Conservation (phyloP, 345 rosid genomes). For the Bruguiera parviflora region DNA sequence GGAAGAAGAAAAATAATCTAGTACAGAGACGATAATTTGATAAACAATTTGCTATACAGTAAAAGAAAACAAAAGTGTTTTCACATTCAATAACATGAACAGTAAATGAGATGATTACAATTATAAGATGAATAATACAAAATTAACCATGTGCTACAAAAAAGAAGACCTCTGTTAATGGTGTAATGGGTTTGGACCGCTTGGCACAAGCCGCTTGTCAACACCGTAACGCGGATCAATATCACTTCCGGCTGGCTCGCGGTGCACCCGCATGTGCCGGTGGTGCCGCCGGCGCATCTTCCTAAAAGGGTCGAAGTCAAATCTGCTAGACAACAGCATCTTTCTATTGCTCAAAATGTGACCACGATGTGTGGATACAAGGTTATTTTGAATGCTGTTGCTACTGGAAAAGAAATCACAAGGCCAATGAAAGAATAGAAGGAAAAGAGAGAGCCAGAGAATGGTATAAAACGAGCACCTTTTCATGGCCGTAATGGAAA, state of each 20-base stretch:
- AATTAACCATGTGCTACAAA: neutral
- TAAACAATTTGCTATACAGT: no score
- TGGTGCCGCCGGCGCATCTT: constrained; percentile 6
- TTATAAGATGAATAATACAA: constrained; percentile 19
- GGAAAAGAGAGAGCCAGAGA: constrained; percentile 26
- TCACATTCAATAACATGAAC: neutral
- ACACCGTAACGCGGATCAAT: constrained; percentile 54
- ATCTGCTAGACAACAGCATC: constrained; percentile 36
- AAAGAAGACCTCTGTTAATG: constrained; percentile 37
- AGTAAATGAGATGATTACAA: constrained; percentile 18
- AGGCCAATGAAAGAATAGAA: constrained; percentile 26
- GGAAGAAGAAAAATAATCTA: neutral
- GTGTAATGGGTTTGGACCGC: constrained; percentile 84
- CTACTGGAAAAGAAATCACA: constrained; percentile 3
- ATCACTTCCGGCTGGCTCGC: constrained; percentile 24
- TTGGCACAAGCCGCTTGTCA: constrained; percentile 61
- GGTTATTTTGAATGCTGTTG: neutral
- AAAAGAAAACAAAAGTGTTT: no score
- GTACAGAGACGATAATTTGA: no score
- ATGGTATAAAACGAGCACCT: neutral
- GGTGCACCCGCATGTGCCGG: constrained; percentile 15
- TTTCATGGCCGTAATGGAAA: neutral
- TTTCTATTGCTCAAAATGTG: constrained; percentile 29
- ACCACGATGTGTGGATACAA: neutral
- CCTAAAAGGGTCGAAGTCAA: constrained; percentile 58